Evolutionary conservation across 2,329 filamentous ascomycete species (phyloP), one percentile per base, ranked within the genome.

Genomic region (Rhynchosporium secalis): DNA sequence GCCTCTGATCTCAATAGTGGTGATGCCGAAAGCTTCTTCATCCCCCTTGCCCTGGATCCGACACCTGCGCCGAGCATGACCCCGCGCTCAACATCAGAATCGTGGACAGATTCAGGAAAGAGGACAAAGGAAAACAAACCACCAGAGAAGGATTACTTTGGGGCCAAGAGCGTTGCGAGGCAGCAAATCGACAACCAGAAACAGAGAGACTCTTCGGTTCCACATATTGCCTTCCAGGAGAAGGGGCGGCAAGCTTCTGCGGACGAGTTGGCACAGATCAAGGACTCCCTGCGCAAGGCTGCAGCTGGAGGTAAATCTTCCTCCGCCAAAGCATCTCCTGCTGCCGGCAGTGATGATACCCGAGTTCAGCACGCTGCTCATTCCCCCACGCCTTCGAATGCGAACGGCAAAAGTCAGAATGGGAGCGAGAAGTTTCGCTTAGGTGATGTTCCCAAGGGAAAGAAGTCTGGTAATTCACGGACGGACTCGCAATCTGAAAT

Each of bases 151-250:
- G 87, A 90, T 66, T 88, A 88, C 68, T 88, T 88, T 71, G 78
- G 75, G 56, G 70, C 76, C 5, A 82, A 80, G 72, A 72, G 76
- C n/a, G 68, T 75, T 28, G 63, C 72, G 2, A 68, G 76, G 15
- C 46, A 56, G 15, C 80, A 84, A 57, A 81, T 76, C 68, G 67
- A 71, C 6, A 41, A 54, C 9, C 62, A 64, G n/a, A 69, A 65
- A 54, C 65, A 67, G 3, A 63, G 69, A n/a, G 80, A 79, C 54
- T 74, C 78, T 63, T 83, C 86, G 2, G 92, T 91, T 15, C 91
- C 92, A n/a, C 92, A 96, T 72, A 96, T 96, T 70, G 90, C 92
- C 28, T 96, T 92, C 73, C 92, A 96, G 74, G 91, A 96, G 71
- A 95, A 93, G 75, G 85, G 86, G 1, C 84, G 90, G 49, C 82